Conservation (phyloP, 139 green algal species). For the Spirogloea muscicola region DNA sequence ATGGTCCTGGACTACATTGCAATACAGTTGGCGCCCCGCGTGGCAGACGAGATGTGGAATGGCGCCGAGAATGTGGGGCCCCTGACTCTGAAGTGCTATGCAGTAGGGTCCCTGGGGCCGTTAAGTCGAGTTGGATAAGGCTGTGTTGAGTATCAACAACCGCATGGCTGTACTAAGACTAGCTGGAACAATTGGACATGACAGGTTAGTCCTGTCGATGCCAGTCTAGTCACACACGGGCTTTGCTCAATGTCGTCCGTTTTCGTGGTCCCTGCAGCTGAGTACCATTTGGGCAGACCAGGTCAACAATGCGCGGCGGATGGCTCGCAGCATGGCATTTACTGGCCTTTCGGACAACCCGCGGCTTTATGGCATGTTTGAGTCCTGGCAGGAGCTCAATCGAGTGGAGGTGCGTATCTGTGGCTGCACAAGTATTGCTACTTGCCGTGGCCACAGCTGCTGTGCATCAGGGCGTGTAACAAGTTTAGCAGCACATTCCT, state of each 20-base stretch:
- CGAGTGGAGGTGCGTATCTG: too few relatives aligned
- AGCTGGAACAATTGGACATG: neutral
- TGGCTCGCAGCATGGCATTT: neutral
- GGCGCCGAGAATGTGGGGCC: neutral
- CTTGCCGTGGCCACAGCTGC: too few relatives aligned
- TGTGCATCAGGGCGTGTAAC: too few relatives aligned
- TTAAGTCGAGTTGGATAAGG: neutral
- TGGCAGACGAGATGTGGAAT: neutral
- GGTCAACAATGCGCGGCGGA: neutral
- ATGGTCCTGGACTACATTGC: neutral
- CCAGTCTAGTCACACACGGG: neutral
- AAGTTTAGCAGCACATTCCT: too few relatives aligned
- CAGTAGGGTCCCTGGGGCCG: neutral
- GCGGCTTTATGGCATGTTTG: too few relatives aligned
- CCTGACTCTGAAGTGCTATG: neutral
- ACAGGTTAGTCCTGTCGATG: too few relatives aligned
- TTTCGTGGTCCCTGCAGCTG: neutral
- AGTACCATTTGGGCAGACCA: conserved; percentile 14
- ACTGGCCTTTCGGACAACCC: neutral
- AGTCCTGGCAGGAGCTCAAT: too few relatives aligned
- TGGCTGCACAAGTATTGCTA: too few relatives aligned
- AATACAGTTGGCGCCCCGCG: neutral
- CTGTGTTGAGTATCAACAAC: neutral
- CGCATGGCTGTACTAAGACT: neutral
- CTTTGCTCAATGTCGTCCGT: neutral